Evolutionary conservation across 805 yeast genomes (phyloP).

Genomic region (Yamadazyma sp.): DNA sequence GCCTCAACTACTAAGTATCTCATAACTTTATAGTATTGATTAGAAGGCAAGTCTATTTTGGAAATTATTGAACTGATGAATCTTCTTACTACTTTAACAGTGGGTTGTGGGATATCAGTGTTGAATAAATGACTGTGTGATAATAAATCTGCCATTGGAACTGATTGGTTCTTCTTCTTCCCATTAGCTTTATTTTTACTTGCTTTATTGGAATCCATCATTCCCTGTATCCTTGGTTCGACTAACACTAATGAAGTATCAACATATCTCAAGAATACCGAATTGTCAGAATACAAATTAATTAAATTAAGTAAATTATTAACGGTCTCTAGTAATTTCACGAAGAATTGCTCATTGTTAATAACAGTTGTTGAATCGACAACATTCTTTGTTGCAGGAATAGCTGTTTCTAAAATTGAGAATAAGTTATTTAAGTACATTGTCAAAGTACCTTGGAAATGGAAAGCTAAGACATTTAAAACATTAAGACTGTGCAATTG

Average conservation of each 20-base stretch:
- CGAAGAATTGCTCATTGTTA: slow-evolving; percentile 37
- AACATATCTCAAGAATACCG: slow-evolving; percentile 52
- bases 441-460: slow-evolving; percentile 36
- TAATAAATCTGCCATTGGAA: slow-evolving; percentile 63
- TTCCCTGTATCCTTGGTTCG: slow-evolving; percentile 30
- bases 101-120: slow-evolving; percentile 35
- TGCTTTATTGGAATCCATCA: slow-evolving; percentile 14
- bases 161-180: slow-evolving; percentile 39
- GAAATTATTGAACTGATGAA: slow-evolving; percentile 52
- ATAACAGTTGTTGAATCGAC: slow-evolving; percentile 30
- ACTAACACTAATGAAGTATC: slow-evolving; percentile 49
- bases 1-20: slow-evolving; percentile 35
- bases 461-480: slow-evolving; percentile 31
- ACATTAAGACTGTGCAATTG: slow-evolving; percentile 46
- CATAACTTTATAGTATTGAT: slow-evolving; percentile 58
- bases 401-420: slow-evolving; percentile 52
- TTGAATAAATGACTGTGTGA: slow-evolving; percentile 61
- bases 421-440: slow-evolving; percentile 52
- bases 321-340: slow-evolving; percentile 32
- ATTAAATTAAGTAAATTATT: slow-evolving; percentile 30
- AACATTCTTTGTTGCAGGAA: slow-evolving; percentile 48
- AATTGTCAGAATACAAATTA: slow-evolving; percentile 45
- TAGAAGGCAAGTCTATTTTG: slow-evolving; percentile 53
- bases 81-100: slow-evolving; percentile 30
- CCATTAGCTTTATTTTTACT: too few relatives aligned